phyloP scores from a whole-genome alignment of 148 eudicot species.

The Nepenthes gracilis region DNA sequence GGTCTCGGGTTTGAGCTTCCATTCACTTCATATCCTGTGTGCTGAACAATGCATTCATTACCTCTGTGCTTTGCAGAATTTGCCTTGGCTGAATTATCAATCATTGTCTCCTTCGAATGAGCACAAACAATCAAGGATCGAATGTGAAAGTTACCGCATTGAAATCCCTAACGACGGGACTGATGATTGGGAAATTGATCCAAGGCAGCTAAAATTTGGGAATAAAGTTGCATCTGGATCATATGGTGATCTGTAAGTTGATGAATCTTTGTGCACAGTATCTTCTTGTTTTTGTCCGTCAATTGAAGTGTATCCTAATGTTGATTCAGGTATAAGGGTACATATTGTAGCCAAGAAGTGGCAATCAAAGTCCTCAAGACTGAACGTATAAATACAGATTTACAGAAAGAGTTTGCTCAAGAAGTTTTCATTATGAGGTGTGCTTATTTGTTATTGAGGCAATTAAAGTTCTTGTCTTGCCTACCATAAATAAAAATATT shows the following conservation, averaged over 20 bases:
- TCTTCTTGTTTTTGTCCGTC: neutral
- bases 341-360: slow-evolving; percentile 92
- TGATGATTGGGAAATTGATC: slow-evolving; percentile 99
- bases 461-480: neutral
- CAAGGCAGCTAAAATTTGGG: slow-evolving; percentile 61
- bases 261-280: neutral
- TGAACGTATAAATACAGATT: slow-evolving; percentile 67
- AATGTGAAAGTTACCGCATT: slow-evolving; percentile 45
- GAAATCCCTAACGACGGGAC: slow-evolving; percentile 87
- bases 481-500: too few relatives aligned
- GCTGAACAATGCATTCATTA: neutral
- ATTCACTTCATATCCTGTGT: neutral
- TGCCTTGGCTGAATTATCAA: slow-evolving; percentile 54
- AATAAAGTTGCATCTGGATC: slow-evolving; percentile 92
- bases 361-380: slow-evolving; percentile 88
- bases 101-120: slow-evolving; percentile 38
- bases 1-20: too few relatives aligned
- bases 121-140: slow-evolving; percentile 28
- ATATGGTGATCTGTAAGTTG: slow-evolving; percentile 95
- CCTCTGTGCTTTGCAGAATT: slow-evolving; percentile 41
- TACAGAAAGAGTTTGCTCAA: slow-evolving; percentile 94
- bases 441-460: slow-evolving; percentile 7
- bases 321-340: slow-evolving; percentile 74
- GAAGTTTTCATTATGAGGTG: slow-evolving; percentile 99
- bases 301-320: neutral